phyloP scores from a whole-genome alignment of 2,329 filamentous ascomycete species.

The Venturia carpophila region DNA sequence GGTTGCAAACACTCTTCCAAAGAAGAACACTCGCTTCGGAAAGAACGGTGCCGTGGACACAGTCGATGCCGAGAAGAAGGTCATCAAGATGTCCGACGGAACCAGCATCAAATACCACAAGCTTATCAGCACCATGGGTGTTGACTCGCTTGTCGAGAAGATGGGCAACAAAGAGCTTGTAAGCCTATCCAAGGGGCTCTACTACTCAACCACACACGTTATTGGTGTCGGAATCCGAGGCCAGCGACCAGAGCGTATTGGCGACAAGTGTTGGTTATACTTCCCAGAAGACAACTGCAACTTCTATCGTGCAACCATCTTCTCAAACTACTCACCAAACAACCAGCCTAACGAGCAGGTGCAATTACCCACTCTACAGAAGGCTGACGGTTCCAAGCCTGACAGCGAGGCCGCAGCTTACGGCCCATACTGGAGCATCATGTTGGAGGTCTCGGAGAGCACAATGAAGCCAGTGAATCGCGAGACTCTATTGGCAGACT shows the following conservation, averaged over 20 bases:
- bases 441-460: slow-evolving; percentile 97
- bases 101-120: slow-evolving; percentile 85
- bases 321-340: slow-evolving; percentile 99
- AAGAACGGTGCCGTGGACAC: slow-evolving; percentile 75
- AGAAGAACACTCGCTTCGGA: slow-evolving; percentile 87
- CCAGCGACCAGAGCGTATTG: slow-evolving; percentile 84
- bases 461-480: slow-evolving; percentile 88
- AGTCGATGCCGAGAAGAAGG: slow-evolving; percentile 79
- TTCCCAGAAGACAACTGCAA: slow-evolving; percentile 98
- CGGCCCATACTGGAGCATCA: slow-evolving; percentile 99
- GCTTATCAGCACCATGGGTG: slow-evolving; percentile 91
- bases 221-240: slow-evolving; percentile 93
- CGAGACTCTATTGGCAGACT: slow-evolving; percentile 77
- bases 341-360: slow-evolving; percentile 81
- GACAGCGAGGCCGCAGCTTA: slow-evolving; percentile 63
- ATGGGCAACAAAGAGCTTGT: slow-evolving; percentile 85
- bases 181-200: slow-evolving; percentile 78
- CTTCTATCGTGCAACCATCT: slow-evolving; percentile 99
- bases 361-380: slow-evolving; percentile 79
- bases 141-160: slow-evolving; percentile 77
- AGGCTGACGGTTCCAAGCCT: slow-evolving; percentile 78
- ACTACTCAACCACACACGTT: slow-evolving; percentile 95
- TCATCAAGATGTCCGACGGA: slow-evolving; percentile 73
- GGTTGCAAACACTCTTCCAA: slow-evolving; percentile 83
- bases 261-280: slow-evolving; percentile 99